Evolutionary conservation across 495 filamentous ascomycete species (phyloP).

Genomic region (Penicillium alfredii): DNA sequence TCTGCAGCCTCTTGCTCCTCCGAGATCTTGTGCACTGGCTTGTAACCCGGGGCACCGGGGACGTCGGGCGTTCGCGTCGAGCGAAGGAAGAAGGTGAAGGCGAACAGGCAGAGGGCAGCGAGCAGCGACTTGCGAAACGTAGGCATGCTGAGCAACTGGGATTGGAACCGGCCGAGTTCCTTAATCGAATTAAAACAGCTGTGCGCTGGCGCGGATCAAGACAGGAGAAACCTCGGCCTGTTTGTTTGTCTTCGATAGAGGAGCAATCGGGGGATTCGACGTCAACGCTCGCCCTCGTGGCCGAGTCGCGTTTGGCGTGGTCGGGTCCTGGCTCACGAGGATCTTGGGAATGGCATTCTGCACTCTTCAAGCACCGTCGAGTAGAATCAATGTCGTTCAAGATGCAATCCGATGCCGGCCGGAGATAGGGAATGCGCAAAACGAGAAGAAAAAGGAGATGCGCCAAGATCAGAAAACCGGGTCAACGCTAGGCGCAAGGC

Average conservation of each 20-base stretch:
- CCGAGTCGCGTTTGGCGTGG: no score
- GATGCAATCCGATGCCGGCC: neutral
- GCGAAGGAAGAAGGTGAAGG: constrained; percentile 64
- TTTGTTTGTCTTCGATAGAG: no score
- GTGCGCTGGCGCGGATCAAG: no score
- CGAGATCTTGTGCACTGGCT: constrained; percentile 18
- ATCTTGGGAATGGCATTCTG: neutral
- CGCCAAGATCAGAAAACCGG: neutral
- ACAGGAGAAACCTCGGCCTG: no score
- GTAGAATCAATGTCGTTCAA: no score
- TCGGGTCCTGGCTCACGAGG: no score
- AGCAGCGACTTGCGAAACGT: constrained; percentile 70
- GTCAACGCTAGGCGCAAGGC: neutral
- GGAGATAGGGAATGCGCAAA: neutral
- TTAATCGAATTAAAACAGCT: no score
- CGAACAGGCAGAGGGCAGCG: constrained; percentile 60
- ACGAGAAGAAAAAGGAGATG: neutral
- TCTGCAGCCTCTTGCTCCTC: constrained; percentile 15
- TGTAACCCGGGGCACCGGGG: constrained; percentile 24
- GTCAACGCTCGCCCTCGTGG: no score
- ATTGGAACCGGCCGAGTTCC: neutral
- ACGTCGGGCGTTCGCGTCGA: constrained; percentile 45
- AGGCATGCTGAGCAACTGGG: constrained; percentile 42
- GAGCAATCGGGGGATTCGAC: no score
- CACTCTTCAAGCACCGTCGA: no score